These are phyloP conservation scores for Suhomyces sp. DNA, from an alignment of 805 yeast genomes.

Conservation along the genomic window DNA sequence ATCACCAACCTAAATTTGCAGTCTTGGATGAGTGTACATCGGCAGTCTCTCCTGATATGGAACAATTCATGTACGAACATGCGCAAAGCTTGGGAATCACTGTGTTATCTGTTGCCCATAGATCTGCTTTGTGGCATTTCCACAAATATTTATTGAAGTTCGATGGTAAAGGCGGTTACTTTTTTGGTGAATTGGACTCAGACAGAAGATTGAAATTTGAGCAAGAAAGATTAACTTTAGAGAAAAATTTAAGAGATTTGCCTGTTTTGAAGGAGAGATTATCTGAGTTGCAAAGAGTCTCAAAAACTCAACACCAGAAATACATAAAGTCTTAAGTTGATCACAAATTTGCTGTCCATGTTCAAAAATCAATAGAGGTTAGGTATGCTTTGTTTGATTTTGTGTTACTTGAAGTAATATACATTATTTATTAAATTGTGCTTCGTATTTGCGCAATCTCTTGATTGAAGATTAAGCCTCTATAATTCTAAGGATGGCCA, in stretches of 20 bases:
- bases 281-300: slow-evolving; percentile 57
- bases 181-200: slow-evolving; percentile 65
- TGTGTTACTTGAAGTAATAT: no score
- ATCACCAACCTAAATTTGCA: slow-evolving; percentile 90
- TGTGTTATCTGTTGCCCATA: slow-evolving; percentile 84
- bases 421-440: no score
- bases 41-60: slow-evolving; percentile 88
- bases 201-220: slow-evolving; percentile 69
- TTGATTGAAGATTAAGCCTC: no score
- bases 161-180: slow-evolving; percentile 77
- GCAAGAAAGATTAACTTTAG: slow-evolving; percentile 71
- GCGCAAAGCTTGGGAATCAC: slow-evolving; percentile 81
- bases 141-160: slow-evolving; percentile 81
- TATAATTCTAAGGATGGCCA: slow-evolving; percentile 57
- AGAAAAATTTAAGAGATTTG: slow-evolving; percentile 67
- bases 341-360: no score
- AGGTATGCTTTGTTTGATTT: no score
- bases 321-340: no score
- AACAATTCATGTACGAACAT: slow-evolving; percentile 80
- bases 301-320: slow-evolving; percentile 38
- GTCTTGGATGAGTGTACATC: slow-evolving; percentile 95
- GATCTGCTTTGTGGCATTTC: slow-evolving; percentile 91
- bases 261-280: slow-evolving; percentile 67
- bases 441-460: no score
- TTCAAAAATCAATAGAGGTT: slow-evolving; percentile 3